Evolutionary conservation across 2,329 filamentous ascomycete genomes (phyloP).

Genomic region (Cucurbitaria berberidis): DNA sequence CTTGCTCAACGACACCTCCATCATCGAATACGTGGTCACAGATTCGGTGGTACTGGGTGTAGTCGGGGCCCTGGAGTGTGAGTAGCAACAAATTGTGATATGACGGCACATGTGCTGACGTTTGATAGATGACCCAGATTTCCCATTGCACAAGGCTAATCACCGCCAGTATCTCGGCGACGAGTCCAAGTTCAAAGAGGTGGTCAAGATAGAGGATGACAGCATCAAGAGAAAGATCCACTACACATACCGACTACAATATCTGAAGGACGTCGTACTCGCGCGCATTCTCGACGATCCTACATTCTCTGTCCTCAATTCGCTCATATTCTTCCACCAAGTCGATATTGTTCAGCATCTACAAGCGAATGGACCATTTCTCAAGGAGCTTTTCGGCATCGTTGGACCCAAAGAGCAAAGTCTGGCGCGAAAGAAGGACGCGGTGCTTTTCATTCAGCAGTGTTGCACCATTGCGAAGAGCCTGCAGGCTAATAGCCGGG

Average conservation of each 20-base stretch:
- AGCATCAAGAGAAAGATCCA: conserved; percentile 89
- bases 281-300: conserved; percentile 96
- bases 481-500: conserved; percentile 80
- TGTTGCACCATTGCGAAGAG: conserved; percentile 95
- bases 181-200: conserved; percentile 91
- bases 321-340: conserved; percentile 98
- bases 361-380: conserved; percentile 78
- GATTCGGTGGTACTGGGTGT: conserved; percentile 90
- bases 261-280: conserved; percentile 97
- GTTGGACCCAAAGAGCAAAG: conserved; percentile 72
- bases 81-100: conserved; percentile 24
- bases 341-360: conserved; percentile 96
- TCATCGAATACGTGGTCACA: conserved; percentile 92
- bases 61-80: conserved; percentile 90
- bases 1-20: conserved; percentile 88
- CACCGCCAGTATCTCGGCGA: conserved; percentile 92
- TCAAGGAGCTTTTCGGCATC: conserved; percentile 86
- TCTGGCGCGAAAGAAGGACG: conserved; percentile 83
- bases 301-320: conserved; percentile 96
- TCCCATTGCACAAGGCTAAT: conserved; percentile 96
- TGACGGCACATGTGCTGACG: conserved; percentile 37
- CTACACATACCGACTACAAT: conserved; percentile 93
- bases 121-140: conserved; percentile 82
- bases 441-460: conserved; percentile 94
- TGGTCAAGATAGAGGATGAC: conserved; percentile 87